phyloP scores from a whole-genome alignment of 106 monocot species.

The Phalaenopsis equestris region DNA sequence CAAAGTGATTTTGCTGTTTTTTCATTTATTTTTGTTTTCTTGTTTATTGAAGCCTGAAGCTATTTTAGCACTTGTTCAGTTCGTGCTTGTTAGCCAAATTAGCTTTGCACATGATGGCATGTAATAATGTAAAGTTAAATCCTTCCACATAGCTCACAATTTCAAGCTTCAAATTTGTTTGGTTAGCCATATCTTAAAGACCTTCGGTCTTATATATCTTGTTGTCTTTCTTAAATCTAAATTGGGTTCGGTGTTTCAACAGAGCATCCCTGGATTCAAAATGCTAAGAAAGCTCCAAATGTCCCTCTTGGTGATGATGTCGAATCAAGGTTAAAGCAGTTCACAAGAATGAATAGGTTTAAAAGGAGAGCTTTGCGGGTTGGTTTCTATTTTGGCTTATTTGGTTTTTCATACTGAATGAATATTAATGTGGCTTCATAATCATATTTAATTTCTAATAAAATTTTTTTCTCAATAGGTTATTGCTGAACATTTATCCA shows the following conservation, averaged over 20 bases:
- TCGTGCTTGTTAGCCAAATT: background rate
- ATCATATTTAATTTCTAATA: background rate
- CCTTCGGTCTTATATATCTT: background rate
- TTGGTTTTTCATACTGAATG: background rate
- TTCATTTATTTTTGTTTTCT: background rate
- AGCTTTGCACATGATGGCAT: background rate
- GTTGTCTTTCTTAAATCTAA: background rate
- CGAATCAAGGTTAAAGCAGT: constrained; percentile 95
- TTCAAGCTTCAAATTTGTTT: background rate
- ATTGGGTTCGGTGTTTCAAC: background rate
- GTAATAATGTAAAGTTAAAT: background rate
- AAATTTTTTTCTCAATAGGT: constrained; percentile 24
- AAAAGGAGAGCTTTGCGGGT: constrained; percentile 97
- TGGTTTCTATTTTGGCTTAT: constrained; percentile 8
- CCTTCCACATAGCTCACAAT: background rate
- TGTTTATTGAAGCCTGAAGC: background rate
- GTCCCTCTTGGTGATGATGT: constrained; percentile 98
- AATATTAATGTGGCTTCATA: background rate
- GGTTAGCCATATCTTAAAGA: background rate
- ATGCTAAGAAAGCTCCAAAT: constrained; percentile 97
- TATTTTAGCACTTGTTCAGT: background rate
- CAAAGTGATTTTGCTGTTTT: background rate
- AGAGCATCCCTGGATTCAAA: constrained; percentile 98
- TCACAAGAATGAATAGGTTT: constrained; percentile 95
- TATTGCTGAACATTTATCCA: constrained; percentile 61